Conservation (phyloP, 345 rosid genomes). For the Dimocarpus longan region DNA sequence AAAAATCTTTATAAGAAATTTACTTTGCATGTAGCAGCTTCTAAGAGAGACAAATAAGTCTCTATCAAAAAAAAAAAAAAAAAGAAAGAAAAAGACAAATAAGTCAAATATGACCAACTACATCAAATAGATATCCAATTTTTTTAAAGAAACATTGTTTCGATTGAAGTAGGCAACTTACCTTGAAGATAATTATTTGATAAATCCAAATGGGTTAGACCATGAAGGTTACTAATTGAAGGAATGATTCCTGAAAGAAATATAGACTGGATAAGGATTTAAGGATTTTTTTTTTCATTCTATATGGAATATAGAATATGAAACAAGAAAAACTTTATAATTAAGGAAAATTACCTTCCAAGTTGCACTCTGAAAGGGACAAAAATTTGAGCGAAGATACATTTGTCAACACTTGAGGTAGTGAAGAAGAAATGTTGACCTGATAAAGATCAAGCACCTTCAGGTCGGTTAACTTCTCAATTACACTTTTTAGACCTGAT, state of each 20-base stretch:
- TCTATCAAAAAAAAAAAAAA: too few species aligned
- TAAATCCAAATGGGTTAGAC: background rate
- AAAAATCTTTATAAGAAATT: too few species aligned
- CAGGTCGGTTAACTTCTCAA: conserved; percentile 16
- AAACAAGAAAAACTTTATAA: conserved; percentile 9
- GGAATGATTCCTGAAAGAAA: background rate
- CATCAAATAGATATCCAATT: background rate
- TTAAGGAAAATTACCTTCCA: conserved; percentile 15
- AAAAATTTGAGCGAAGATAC: conserved; percentile 15
- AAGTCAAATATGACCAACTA: too few species aligned
- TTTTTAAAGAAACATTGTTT: background rate
- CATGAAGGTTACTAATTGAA: background rate
- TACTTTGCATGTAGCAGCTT: too few species aligned
- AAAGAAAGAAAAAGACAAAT: too few species aligned
- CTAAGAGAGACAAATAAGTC: too few species aligned
- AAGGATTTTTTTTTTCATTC: background rate
- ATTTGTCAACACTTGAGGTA: background rate
- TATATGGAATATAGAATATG: background rate
- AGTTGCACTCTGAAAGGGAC: background rate
- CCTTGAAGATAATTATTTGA: background rate
- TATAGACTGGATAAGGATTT: background rate
- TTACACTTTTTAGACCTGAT: background rate
- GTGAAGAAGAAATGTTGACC: background rate
- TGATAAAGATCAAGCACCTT: conserved; percentile 15
- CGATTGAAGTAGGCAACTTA: background rate